Percentiles rank a stretch among this genome's conserved stretches.
phyloP scores from a whole-genome alignment of 2,329 filamentous ascomycete genomes.

The Cadophora sp. region DNA sequence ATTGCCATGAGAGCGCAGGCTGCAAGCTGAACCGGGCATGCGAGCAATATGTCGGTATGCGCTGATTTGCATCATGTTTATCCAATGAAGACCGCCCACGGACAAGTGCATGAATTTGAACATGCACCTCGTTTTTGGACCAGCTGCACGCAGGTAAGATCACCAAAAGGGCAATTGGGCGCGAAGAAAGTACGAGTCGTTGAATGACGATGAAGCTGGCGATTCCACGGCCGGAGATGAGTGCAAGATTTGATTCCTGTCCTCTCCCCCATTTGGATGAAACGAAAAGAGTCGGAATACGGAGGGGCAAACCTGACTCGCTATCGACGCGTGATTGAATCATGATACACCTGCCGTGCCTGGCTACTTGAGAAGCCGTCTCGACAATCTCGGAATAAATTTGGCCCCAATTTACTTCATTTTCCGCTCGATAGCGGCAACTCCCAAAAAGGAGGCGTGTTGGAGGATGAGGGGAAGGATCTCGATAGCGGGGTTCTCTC shows the following conservation, averaged over 20 bases:
- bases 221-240: conserved; percentile 12
- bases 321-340: conserved; percentile 19
- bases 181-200: conserved; percentile 20
- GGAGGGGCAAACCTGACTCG: conserved; percentile 32
- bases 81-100: conserved; percentile 12
- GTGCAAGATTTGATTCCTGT: conserved; percentile 2
- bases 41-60: conserved; percentile 30
- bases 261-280: conserved; percentile 21
- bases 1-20: conserved; percentile 15
- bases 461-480: conserved; percentile 21
- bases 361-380: conserved; percentile 25
- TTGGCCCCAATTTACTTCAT: conserved; percentile 5
- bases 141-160: conserved; percentile 26
- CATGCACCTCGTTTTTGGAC: conserved; percentile 36
- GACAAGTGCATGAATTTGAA: conserved; percentile 41
- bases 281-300: conserved; percentile 29
- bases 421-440: conserved; percentile 18
- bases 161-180: conserved; percentile 22
- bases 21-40: conserved; percentile 25
- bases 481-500: conserved; percentile 24
- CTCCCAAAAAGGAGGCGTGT: conserved; percentile 12
- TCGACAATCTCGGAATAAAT: conserved; percentile 14
- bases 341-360: conserved; percentile 27
- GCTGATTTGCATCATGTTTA: conserved; percentile 32
- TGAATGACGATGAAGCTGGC: conserved; percentile 23